phyloP scores from a whole-genome alignment of 352 stramenopile genomes.

The Phytophthora lateralis region DNA sequence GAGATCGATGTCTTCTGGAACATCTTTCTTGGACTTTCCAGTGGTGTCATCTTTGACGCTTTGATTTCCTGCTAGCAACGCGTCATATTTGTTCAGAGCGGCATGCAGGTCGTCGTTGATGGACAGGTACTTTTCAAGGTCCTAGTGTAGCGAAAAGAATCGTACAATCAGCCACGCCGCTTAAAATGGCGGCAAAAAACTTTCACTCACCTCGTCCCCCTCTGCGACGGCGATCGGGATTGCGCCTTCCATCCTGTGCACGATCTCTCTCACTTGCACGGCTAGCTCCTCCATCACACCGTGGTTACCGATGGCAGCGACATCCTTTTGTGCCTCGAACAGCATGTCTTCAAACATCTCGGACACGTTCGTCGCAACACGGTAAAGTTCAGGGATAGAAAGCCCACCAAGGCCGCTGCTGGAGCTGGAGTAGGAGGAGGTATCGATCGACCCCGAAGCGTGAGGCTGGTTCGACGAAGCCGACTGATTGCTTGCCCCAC shows the following conservation, averaged over 20 bases:
- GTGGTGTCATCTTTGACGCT: constrained; percentile 11
- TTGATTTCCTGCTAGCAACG: constrained; percentile 40
- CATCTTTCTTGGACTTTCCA: constrained; percentile 2
- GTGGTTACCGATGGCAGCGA: constrained; percentile 43
- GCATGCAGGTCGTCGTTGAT: constrained; percentile 73
- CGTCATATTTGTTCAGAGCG: constrained; percentile 65
- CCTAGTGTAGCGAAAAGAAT: constrained; percentile 26
- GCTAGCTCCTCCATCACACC: constrained; percentile 79
- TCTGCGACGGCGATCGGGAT: constrained; percentile 66
- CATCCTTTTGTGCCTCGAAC: constrained; percentile 59
- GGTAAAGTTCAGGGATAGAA: constrained; percentile 61
- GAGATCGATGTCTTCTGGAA: constrained; percentile 26
- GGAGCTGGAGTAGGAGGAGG: constrained; percentile 50
- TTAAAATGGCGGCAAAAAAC: background rate
- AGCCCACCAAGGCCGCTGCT: constrained; percentile 57
- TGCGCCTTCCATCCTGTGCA: constrained; percentile 61
- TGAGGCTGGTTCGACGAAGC: constrained; percentile 17
- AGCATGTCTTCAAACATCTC: constrained; percentile 90
- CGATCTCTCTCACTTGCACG: constrained; percentile 60
- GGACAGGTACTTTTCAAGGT: constrained; percentile 68
- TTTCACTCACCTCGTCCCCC: constrained; percentile 49
- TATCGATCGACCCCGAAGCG: constrained; percentile 33
- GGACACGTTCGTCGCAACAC: constrained; percentile 65
- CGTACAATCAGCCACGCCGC: background rate
- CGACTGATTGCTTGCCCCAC: background rate